A percentile compares a stretch with the other conserved stretches of the same genome.
Evolutionary conservation across 2,329 filamentous ascomycete species (phyloP).

Genomic region (Rachicladosporium sp.): DNA sequence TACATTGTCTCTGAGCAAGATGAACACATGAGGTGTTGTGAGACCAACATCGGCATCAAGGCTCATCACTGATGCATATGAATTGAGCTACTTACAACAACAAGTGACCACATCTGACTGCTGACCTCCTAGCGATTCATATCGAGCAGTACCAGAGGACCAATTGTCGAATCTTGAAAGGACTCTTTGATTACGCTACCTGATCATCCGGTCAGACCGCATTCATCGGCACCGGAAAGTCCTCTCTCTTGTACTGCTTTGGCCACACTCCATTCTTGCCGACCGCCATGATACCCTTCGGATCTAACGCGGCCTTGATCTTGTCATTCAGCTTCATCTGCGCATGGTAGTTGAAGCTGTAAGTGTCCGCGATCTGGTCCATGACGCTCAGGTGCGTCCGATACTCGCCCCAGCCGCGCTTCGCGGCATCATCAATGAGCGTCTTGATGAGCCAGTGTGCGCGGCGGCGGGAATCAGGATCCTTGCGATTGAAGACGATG

Average conservation of each 20-base stretch:
- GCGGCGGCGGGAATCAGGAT: conserved; percentile 27
- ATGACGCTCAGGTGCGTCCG: conserved; percentile 35
- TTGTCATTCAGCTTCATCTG: conserved; percentile 32
- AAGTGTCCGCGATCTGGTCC: conserved; percentile 35
- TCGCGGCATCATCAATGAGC: conserved; percentile 29
- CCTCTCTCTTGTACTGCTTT: conserved; percentile 4
- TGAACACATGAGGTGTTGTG: too few relatives aligned
- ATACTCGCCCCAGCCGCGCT: conserved; percentile 34
- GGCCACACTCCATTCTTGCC: conserved; percentile 33
- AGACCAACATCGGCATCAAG: too few relatives aligned
- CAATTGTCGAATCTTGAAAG: too few relatives aligned
- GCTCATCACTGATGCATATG: too few relatives aligned
- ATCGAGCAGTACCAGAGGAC: too few relatives aligned
- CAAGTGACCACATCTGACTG: too few relatives aligned
- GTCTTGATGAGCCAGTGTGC: conserved; percentile 27
- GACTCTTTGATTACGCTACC: too few relatives aligned
- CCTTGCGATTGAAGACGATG: conserved; percentile 39
- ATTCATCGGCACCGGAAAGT: neutral
- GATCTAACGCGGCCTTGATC: conserved; percentile 37
- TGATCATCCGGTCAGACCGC: too few relatives aligned
- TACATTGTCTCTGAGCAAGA: too few relatives aligned
- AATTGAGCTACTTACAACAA: too few relatives aligned
- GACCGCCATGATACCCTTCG: conserved; percentile 36
- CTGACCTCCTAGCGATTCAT: too few relatives aligned
- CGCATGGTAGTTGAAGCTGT: conserved; percentile 31